These are phyloP conservation scores for Trichoderma parareesei DNA, from an alignment of 495 filamentous ascomycete genomes.

Conservation along the genomic window DNA sequence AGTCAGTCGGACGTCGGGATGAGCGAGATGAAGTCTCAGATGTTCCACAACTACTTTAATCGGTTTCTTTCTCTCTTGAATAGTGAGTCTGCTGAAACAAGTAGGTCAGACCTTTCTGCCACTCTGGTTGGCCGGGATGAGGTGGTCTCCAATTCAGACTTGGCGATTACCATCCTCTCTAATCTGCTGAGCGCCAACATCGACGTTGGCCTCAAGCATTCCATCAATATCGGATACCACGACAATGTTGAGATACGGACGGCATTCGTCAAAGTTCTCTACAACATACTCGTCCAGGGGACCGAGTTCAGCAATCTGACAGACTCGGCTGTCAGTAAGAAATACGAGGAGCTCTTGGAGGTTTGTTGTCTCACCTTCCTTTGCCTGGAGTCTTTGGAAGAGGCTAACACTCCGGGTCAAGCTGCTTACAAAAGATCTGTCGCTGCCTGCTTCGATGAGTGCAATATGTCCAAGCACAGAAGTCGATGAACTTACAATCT, in stretches of 20 bases:
- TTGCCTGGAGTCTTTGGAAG: neutral
- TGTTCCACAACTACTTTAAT: conserved; percentile 62
- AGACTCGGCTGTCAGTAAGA: conserved; percentile 55
- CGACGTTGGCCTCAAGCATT: conserved; percentile 59
- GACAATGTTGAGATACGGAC: conserved; percentile 58
- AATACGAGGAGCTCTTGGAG: conserved; percentile 54
- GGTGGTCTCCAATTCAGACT: conserved; percentile 41
- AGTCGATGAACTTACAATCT: conserved; percentile 57
- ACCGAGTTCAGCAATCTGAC: conserved; percentile 59
- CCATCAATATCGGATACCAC: conserved; percentile 56
- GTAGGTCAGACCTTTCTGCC: conserved; percentile 31
- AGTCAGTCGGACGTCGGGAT: conserved; percentile 52
- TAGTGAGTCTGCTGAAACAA: conserved; percentile 39
- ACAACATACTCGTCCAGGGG: conserved; percentile 58
- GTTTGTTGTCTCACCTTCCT: conserved; percentile 22
- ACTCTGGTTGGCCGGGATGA: conserved; percentile 36
- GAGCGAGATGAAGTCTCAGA: conserved; percentile 53
- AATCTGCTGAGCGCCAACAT: conserved; percentile 62
- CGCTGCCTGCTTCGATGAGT: conserved; percentile 51
- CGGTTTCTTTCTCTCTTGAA: conserved; percentile 54
- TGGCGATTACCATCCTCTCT: conserved; percentile 55
- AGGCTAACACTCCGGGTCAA: conserved; percentile 18
- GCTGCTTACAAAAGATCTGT: conserved; percentile 51
- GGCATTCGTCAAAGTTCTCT: conserved; percentile 58
- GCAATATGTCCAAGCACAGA: conserved; percentile 56